Conservation (phyloP, 1,284 basidiomycete species). For the Lignosus rhinocerotis region DNA sequence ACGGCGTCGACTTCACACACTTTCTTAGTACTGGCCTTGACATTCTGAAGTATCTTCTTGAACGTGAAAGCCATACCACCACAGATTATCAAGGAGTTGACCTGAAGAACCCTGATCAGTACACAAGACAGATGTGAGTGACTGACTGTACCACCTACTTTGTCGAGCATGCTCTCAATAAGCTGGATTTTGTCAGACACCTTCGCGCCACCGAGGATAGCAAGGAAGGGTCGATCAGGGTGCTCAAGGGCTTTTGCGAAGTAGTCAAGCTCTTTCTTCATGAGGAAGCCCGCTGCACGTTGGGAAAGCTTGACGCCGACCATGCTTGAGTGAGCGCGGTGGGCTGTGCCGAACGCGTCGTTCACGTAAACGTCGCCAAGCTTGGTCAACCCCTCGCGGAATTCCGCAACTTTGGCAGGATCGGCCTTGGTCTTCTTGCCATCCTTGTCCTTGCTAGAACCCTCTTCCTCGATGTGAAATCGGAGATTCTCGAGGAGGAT, state of each 20-base stretch:
- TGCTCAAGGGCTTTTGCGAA: constrained; percentile 97
- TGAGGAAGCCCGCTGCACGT: constrained; percentile 93
- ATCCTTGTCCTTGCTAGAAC: constrained; percentile 89
- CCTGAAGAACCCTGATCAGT: constrained; percentile 45
- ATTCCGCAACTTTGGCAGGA: constrained; percentile 77
- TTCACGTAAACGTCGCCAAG: constrained; percentile 98
- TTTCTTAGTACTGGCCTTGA: constrained; percentile 50
- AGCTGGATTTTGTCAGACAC: constrained; percentile 99
- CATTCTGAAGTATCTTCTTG: constrained; percentile 90
- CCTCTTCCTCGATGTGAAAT: constrained; percentile 99
- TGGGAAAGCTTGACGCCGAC: constrained; percentile 95
- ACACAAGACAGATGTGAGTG: neutral
- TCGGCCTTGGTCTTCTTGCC: constrained; percentile 95
- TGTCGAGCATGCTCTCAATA: constrained; percentile 99
- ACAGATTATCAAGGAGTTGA: constrained; percentile 94
- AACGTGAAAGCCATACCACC: constrained; percentile 99
- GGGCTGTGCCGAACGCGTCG: constrained; percentile 98
- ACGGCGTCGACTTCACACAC: neutral
- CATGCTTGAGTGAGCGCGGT: constrained; percentile 98
- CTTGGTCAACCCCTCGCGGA: constrained; percentile 85
- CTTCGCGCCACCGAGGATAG: constrained; percentile 98
- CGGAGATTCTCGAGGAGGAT: constrained; percentile 97
- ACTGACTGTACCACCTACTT: constrained; percentile 50
- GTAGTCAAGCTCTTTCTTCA: constrained; percentile 99
- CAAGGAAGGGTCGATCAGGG: constrained; percentile 95